phyloP scores from a whole-genome alignment of 129 eudicot genomes.

The Centrapalus pauciflorus region DNA sequence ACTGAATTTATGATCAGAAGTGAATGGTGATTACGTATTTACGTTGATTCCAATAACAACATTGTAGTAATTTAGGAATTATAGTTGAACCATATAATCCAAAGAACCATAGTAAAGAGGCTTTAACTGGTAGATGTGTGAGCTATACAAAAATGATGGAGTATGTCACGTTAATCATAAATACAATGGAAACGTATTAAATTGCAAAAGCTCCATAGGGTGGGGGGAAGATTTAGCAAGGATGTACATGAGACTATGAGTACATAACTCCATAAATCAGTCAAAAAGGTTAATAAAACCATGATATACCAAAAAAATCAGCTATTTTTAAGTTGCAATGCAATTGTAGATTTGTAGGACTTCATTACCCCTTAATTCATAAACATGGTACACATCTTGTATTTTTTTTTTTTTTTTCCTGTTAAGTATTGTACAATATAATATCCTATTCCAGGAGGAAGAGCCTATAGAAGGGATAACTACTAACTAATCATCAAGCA shows the following conservation, averaged over 20 bases:
- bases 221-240: background rate
- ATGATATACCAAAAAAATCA: background rate
- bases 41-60: background rate
- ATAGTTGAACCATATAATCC: background rate
- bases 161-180: background rate
- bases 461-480: background rate
- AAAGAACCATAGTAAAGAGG: background rate
- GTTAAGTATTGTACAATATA: background rate
- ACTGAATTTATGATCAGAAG: background rate
- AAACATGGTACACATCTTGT: background rate
- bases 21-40: background rate
- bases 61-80: background rate
- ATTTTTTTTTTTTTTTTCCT: no score
- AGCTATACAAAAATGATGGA: background rate
- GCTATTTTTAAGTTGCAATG: background rate
- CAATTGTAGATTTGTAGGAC: background rate
- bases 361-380: background rate
- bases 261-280: background rate
- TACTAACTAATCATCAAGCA: background rate
- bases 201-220: conserved; percentile 2
- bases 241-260: no score
- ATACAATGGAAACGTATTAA: background rate
- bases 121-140: background rate
- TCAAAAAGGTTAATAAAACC: background rate
- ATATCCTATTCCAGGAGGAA: background rate